Base-by-base conservation (phyloP, 1,284 basidiomycete genomes). In the Puccinia hordei region DNA sequence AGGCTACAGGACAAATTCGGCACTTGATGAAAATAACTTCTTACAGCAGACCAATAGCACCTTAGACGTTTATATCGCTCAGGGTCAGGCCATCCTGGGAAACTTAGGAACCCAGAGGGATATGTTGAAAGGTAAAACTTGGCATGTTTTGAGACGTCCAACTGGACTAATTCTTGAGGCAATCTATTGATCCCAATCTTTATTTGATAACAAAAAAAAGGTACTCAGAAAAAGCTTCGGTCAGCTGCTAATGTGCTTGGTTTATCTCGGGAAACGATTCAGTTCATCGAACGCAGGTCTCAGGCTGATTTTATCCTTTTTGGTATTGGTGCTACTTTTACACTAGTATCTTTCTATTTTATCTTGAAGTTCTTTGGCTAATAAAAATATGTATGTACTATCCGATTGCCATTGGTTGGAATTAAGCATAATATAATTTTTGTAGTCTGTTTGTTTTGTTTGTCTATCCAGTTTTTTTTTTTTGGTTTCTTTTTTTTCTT, bases 271-370 rank as follows among this genome's bases (percentile, higher is more conserved):
- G 90, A 95, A 85, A 94, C 95, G 33, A 97, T 98, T 85, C 90
- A 92, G 1, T 98, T 94, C 93, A 94, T 98, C 83, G 95, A 98
- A 85, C 89, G 91, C 83, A 88, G 95, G 85, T 95, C 93, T 91
- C 93, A 84, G 84, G 88, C 86, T 27, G 79, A 73, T 59, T 81
- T 73, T 19, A 68, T 80, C 22, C 63, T 79, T 15, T 79, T 81
- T 44, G 57, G 35, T n/a, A 41, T 71, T 53, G 80, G 80, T 17
- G 57, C 41, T 30, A 30, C 79, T 22, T 46, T 61, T 9, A 69
- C 66, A 30, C 73, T 81, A 17, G 49, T 80, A 17, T 72, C 76
- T 38, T 81, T 81, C 46, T 81, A 68, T 38, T 80, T 59, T 22
- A 79, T 81, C 38, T 74, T 80, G 35, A 79, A 69, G 38, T 80